phyloP scores from a whole-genome alignment of 1,284 basidiomycete genomes.

The Cutaneotrichosporon cavernicola region DNA sequence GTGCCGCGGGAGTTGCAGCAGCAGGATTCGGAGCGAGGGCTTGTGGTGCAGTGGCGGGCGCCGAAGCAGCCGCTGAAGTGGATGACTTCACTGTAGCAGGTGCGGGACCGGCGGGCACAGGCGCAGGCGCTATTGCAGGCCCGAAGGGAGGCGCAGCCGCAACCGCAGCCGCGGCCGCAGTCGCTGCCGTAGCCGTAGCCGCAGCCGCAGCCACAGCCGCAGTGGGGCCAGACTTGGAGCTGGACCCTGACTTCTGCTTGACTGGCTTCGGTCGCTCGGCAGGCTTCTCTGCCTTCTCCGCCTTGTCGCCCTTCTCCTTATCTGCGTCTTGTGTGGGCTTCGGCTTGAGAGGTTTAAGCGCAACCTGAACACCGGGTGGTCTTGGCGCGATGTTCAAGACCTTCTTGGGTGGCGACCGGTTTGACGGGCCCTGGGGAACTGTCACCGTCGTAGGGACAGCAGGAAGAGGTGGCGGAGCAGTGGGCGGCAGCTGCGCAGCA shows the following conservation, averaged over 20 bases:
- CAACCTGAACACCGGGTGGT: neutral
- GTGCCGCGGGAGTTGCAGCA: neutral
- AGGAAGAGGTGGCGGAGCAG: slow-evolving; percentile 3
- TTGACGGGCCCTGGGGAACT: slow-evolving; percentile 10
- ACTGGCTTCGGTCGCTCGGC: neutral
- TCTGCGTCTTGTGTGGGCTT: neutral
- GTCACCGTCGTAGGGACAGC: slow-evolving; percentile 9
- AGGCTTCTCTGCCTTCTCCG: neutral
- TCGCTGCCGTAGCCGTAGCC: neutral
- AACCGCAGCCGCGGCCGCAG: neutral
- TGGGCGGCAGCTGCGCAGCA: slow-evolving; percentile 9
- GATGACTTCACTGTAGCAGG: neutral
- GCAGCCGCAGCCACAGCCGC: too few species aligned
- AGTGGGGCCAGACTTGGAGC: neutral
- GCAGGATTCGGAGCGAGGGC: neutral
- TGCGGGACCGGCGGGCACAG: neutral
- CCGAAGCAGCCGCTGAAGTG: neutral
- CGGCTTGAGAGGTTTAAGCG: slow-evolving; percentile 1
- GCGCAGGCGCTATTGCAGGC: neutral
- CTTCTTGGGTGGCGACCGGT: slow-evolving; percentile 5
- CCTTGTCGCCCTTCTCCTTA: neutral
- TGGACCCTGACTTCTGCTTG: neutral
- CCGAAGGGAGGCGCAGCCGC: neutral
- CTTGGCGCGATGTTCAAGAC: slow-evolving; percentile 1
- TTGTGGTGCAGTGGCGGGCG: neutral